phyloP scores from a whole-genome alignment of 2,329 filamentous ascomycete species.

The Fusarium azukiicola region DNA sequence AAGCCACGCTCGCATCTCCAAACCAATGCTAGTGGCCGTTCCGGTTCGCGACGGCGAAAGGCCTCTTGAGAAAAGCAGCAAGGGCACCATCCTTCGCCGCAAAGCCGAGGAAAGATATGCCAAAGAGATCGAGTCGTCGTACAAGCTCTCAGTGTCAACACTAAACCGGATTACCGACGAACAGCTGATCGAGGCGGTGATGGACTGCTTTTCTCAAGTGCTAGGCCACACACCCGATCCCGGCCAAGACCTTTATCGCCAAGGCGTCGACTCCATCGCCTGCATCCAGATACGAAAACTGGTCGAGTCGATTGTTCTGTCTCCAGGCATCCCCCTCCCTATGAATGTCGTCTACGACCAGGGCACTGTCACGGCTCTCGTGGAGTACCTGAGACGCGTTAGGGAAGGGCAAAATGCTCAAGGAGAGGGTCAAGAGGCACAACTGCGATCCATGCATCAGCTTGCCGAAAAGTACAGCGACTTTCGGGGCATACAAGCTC shows the following conservation, averaged over 20 bases:
- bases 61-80: conserved; percentile 79
- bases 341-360: conserved; percentile 81
- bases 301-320: conserved; percentile 53
- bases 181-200: conserved; percentile 61
- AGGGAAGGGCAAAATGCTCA: conserved; percentile 32
- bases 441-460: conserved; percentile 19
- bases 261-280: conserved; percentile 80
- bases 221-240: conserved; percentile 55
- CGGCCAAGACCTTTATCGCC: conserved; percentile 75
- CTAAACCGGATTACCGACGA: conserved; percentile 54
- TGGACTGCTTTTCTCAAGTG: conserved; percentile 57
- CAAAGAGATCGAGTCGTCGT: conserved; percentile 69
- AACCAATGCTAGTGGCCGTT: conserved; percentile 73
- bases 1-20: conserved; percentile 72
- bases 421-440: rapidly evolving
- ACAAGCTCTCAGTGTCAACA: conserved; percentile 51
- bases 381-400: conserved; percentile 41
- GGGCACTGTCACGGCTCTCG: conserved; percentile 68
- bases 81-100: conserved; percentile 78
- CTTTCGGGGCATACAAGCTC: background rate
- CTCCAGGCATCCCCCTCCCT: conserved; percentile 61
- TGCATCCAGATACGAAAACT: conserved; percentile 73
- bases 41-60: conserved; percentile 41
- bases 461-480: conserved; percentile 36
- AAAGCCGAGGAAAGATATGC: conserved; percentile 73